Base-by-base conservation (phyloP, 208 protist species). In the Tetramitus jugosus region DNA sequence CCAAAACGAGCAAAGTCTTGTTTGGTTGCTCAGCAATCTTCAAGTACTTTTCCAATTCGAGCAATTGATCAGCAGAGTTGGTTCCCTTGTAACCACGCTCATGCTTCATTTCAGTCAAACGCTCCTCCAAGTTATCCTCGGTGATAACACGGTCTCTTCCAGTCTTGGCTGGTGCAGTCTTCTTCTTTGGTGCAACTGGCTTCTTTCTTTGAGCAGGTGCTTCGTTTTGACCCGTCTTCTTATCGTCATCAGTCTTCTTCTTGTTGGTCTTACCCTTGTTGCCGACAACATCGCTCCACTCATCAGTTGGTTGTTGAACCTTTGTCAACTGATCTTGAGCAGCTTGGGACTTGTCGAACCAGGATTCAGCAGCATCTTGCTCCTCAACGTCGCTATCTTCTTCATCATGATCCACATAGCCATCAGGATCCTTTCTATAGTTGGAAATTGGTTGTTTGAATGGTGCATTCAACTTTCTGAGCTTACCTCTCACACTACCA, bases 1-100 rank as follows among this genome's bases (percentile, higher is more conserved):
- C 7, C 8, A 40, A 14, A 7, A 76, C 20, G 33, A 33, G 31
- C 20, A 40, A 23, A 39, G 7, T 39, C 35, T 13, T 37, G 8
- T 60, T 61, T 39, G 8, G 7, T 40, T 60, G 7, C 20, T 3
- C 26, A 17, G 26, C 10, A 31, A 42, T 17, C 23, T 20, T 31
- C 49, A 60, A 60, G 7, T 40, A n/a, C 26, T 40, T 43, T 37
- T 76, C 43, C 71, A 76, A 76, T 52, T 67, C 37, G 31, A 45
- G 33, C 23, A 76, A 20, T 10, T 13, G 33, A n/a, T 76, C 71
- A 31, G 26, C 29, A 6, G 39, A 6, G 43, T 39, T 43, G 10
- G 37, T 42, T 45, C 53, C 56, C 42, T 52, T 76, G 56, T 53
- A 67, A 52, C 31, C 71, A 13, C 43, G 23, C 14, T 4, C 60